Evolutionary conservation across 2,329 filamentous ascomycete genomes (phyloP).

Genomic region (Fusarium robinianum): DNA sequence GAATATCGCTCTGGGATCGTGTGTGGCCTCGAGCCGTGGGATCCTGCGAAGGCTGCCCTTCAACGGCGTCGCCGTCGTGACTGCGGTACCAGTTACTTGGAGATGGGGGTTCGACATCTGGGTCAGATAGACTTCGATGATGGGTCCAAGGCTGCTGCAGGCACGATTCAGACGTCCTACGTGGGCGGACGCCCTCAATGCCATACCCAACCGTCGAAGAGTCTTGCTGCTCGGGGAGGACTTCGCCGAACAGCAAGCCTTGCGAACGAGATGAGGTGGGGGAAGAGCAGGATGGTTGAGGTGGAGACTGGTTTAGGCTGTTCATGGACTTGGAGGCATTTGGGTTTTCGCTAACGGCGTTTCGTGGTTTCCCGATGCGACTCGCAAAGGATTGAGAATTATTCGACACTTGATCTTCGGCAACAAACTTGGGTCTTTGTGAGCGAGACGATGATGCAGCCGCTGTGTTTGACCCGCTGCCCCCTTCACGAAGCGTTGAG

Average conservation of each 20-base stretch:
- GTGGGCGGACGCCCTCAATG: slow-evolving; percentile 56
- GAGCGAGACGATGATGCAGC: slow-evolving; percentile 38
- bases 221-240: slow-evolving; percentile 63
- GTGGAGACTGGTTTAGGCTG: slow-evolving; percentile 40
- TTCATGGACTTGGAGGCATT: slow-evolving; percentile 44
- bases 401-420: slow-evolving; percentile 57
- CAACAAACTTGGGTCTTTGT: slow-evolving; percentile 53
- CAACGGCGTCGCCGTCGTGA: slow-evolving; percentile 35
- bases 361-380: slow-evolving; percentile 59
- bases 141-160: slow-evolving; percentile 57
- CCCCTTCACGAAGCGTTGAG: slow-evolving; percentile 46
- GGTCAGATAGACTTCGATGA: slow-evolving; percentile 60
- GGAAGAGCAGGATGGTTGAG: slow-evolving; percentile 41
- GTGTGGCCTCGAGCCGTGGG: slow-evolving; percentile 43
- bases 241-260: slow-evolving; percentile 74
- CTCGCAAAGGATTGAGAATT: slow-evolving; percentile 64
- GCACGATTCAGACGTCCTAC: slow-evolving; percentile 74
- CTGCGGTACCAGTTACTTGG: slow-evolving; percentile 68
- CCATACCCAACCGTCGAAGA: slow-evolving; percentile 61
- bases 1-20: slow-evolving; percentile 66
- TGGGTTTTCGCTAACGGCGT: slow-evolving; percentile 39
- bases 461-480: slow-evolving; percentile 27
- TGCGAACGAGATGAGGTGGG: slow-evolving; percentile 46
- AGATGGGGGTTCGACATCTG: slow-evolving; percentile 63
- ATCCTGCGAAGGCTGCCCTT: slow-evolving; percentile 27